Evolutionary conservation across 2,329 filamentous ascomycete species (phyloP), one percentile per base, ranked within the genome.

Genomic region (Sarocladium strictum): DNA sequence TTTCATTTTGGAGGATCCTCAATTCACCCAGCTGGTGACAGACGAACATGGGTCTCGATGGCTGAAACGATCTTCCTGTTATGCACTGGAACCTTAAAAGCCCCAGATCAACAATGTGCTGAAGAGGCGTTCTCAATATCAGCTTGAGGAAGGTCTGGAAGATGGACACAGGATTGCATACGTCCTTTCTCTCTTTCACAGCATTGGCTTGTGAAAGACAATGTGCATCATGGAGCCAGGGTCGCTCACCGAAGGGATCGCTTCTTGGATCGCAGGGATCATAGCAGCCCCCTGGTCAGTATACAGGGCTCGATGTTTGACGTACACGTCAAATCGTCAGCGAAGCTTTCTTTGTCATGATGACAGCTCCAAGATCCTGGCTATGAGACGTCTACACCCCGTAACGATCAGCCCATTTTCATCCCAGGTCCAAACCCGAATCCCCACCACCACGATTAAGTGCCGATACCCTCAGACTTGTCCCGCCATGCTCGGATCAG

Each of bases 321-420:
- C 43, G 21, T 27, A 12, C 7, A 29, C 23, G 21, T 3, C 27
- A 23, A 47, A 15, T 26, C 23, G 43, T 47, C 43, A 51, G n/a
- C 15, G 17, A 33, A 35, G 24, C 21, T 17, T 27, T 51, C 47
- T 51, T 51, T 51, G 47, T 51, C 47, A 51, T 51, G 47, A 51
- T 51, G 47, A 51, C 47, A 35, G 47, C 47, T 27, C 4, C n/a
- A 5, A 21, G 17, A 24, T 10, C 7, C 24, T 43, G 10, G 17
- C 40, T 17, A 5, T 17, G 7, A 23, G 4, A 14, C 17, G 17
- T 17, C 35, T n/a, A 24, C 40, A 7, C 7, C 40, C 17, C 24
- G 3, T 47, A 27, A 17, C 14, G 43, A 47, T 47, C 43, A 47
- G 43, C 43, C 24, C 43, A 47, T 47, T 29, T 3, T n/a, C 14